Conservation (phyloP, 768 basidiomycete species). For the Boletus vinaceobasis region DNA sequence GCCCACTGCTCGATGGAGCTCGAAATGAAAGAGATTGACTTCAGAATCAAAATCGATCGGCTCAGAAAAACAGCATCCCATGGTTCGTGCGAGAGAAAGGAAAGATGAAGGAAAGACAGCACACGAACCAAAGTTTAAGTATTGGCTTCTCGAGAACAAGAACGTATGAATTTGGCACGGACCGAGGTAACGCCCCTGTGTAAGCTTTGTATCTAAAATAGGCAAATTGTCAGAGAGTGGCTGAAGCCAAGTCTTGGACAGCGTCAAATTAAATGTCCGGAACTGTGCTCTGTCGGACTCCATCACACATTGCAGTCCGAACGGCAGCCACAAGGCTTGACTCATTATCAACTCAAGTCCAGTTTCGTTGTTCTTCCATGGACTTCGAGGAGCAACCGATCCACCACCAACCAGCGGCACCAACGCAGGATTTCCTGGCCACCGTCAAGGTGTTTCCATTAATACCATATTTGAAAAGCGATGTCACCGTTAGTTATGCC, state of each 20-base stretch:
- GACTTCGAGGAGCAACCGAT: constrained; percentile 31
- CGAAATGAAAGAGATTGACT: constrained; percentile 92
- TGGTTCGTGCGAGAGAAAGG: constrained; percentile 41
- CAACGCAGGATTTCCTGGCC: constrained; percentile 54
- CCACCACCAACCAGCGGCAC: constrained; percentile 42
- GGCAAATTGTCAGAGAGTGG: constrained; percentile 1
- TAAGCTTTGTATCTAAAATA: constrained; percentile 23
- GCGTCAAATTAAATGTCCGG: not conserved
- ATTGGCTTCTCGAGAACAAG: constrained; percentile 34
- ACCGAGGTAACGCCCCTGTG: constrained; percentile 2
- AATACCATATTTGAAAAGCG: constrained; percentile 66
- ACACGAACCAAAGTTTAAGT: constrained; percentile 21
- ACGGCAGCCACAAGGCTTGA: not conserved
- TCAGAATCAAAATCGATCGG: constrained; percentile 84
- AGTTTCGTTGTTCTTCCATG: constrained; percentile 23
- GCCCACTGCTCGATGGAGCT: constrained; percentile 91
- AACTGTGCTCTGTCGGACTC: no score
- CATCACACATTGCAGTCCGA: no score
- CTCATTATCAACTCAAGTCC: not conserved
- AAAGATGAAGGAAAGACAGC: constrained; percentile 26
- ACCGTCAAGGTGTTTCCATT: constrained; percentile 78
- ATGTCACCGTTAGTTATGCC: constrained; percentile 58
- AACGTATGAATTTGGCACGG: constrained; percentile 28
- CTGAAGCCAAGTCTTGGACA: not conserved
- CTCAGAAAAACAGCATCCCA: constrained; percentile 63